Base-by-base conservation (phyloP, 2,329 filamentous ascomycete genomes). In the Colletotrichum simmondsii region DNA sequence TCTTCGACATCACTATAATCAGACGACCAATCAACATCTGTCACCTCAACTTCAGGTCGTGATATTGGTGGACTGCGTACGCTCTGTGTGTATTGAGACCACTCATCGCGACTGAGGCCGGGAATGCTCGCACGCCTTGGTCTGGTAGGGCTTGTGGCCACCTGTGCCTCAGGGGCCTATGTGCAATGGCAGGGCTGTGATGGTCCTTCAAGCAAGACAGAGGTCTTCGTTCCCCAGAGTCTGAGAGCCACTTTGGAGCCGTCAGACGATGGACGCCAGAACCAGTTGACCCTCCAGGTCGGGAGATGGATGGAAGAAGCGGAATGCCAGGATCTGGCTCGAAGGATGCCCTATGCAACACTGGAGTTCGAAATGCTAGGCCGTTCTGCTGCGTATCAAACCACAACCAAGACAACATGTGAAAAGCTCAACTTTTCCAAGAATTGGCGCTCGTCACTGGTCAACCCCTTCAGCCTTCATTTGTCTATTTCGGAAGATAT, bases 181-280 rank as follows among this genome's bases (percentile, higher is more conserved):
- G 68, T 75, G 24, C 74, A 76, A 61, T 75, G 71, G 74, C 74
- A 75, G 60, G 22, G 14, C 46, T 76, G 75, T 62, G 64, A 74
- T 26, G 67, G 32, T 6, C 60, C 64, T 28, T 56, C 65, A 52
- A 53, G 53, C 12, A 57, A 54, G 16, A 49, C 37, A 14, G 54
- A 74, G 16, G 59, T 24, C 14, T 63, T 70, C 28, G 35, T 16
- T 26, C 35, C 61, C 3, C 42, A 49, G 35, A 61, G 35, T 28
- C 11, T 73, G 14, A 10, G 5, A 14, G 66, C 66, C 22, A 57
- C 26, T 19, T 4, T 73, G 42, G 28, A 49, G 37, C 35, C 22
- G 4, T 42, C 32, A 19, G 49, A 61, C 22, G 56, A 60, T 28
- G 66, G 66, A 14, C 35, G 28, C 26, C 56, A 42, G n/a, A 68